Evolutionary conservation across 2,329 filamentous ascomycete genomes (phyloP), one percentile per base, ranked within the genome.

Genomic region (Lasiodiplodia gonubiensis): DNA sequence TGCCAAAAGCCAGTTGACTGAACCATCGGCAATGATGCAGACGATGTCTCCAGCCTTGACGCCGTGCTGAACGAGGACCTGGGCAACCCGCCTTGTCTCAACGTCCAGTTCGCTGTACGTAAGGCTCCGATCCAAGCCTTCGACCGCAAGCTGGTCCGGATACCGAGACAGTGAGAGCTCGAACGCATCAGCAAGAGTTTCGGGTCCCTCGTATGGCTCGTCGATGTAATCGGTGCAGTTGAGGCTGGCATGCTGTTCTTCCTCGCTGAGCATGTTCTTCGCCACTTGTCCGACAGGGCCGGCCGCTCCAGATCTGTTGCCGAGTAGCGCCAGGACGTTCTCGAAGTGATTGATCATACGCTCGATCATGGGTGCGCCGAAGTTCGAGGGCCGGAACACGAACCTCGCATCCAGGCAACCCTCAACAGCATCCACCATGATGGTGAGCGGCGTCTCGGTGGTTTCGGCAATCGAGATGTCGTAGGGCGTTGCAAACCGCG

Each of bases 1-100:
- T 2, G 53, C 67, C 42, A 68, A 25, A 2, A 69, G 49, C 68
- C 68, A 69, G 4, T 66, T 23, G 14, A 68, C 21, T 3, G 66
- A 68, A 11, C 68, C 68, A 51, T 69, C 68, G 14, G 66, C 65
- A 25, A 68, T 25, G 23, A 69, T 21, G n/a, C 54, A 57, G 10
- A 67, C 51, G 23, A 65, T 48, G 6, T 64, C 30, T 27, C 52
- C 52, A 2, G 67, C 23, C 35, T 67, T 42, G 23, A 51, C n/a
- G 16, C 33, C 33, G 10, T 63, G 49, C 14, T 42, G 14, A 2
- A 61, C 11, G 12, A 68, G 63, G 11, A 12, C 35, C 16, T 27
- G 54, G 1, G 53, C 46, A 25, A 63, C 46, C 7, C 27, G 23
- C 2, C n/a, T 21, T 6, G 39, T 66, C 21, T 57, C 39, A 10